Base-by-base conservation (phyloP, 805 yeast species). In the Yarrowia phangngaensis region DNA sequence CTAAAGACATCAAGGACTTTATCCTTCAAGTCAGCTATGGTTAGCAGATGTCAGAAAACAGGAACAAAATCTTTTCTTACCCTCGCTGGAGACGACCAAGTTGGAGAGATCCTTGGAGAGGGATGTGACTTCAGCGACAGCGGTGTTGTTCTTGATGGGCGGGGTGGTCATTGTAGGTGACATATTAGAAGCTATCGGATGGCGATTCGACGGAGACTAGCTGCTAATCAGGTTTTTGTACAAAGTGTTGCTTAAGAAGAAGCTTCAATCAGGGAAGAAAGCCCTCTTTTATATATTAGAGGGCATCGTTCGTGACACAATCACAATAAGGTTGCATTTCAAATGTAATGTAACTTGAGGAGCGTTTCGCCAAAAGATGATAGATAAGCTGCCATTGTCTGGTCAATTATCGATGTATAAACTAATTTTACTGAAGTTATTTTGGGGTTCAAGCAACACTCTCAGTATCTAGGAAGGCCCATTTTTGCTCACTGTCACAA, bases 1-100 rank as follows among this genome's bases (percentile, higher is more conserved):
- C 35, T 29, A 22, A 41, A 35, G 27, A 41, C 48, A 12, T 29
- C 48, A 11, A 41, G 48, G 15, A 22, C 29, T 29, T 41, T 41
- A 29, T 41, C 35, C 20, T 41, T 41, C 11, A 41, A 28, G 29
- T 41, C 48, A 35, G 34, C 48, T 41, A 29, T 20, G 48, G 28
- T 41, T 29, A 20, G 20, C 6, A 13, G 17, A 16, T 12, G 31
- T 26, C 24, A 27, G 19, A n/a, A 16, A n/a, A 13, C 12, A 19
- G 13, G 4, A 17, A 8, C n/a, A 22, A 14, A 36, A 16, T 9
- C 40, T 22, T 22, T 22, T 24, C 45, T 38, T 13, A 38, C 45
- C 45, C 13, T 38, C 45, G 24, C 32, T 27, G n/a, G 48, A 41
- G 22, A 41, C 48, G 6, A 41, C 30, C 16, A 41, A 28, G 22